Base-by-base conservation (phyloP, 1,139 yeast genomes). In the Kodamaea fungicola region DNA sequence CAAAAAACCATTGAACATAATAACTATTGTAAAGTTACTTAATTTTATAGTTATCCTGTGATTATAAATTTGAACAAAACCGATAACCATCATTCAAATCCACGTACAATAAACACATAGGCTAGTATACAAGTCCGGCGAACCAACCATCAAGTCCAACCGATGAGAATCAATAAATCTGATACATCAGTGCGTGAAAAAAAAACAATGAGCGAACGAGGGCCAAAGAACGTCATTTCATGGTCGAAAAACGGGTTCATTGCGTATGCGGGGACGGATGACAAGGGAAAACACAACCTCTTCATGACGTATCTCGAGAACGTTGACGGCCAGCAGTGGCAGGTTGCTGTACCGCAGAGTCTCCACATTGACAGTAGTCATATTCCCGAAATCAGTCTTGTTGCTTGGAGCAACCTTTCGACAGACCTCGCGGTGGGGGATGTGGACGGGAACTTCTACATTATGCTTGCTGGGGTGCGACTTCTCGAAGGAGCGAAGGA, bases 191-290 rank as follows among this genome's bases (percentile, higher is more conserved):
- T 16, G 19, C 19, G 19, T 16, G 19, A 16, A 16, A 16, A 16
- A n/a, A 16, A 16, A 16, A 16, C 19, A 16, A 16, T 16, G 19
- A 16, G 19, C 19, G 19, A 16, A 16, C 19, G 5, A 16, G 19
- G 19, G 19, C 19, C 19, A 16, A 16, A 16, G 27, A 40, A 37
- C 34, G 30, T 47, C 33, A 69, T 83, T 24, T 74, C 88, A 12
- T 85, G 94, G 95, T 82, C 89, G 12, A 71, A 76, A 44, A 80
- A 79, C 51, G 94, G 94, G 12, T 78, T 82, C 50, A 71, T 85
- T 19, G 92, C 90, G 2, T 83, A 78, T 47, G 62, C 76, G 4
- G 44, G 45, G 2, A 33, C 45, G 23, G 38, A 47, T 12, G 37
- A 47, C 19, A 23, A 23, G 8, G 7, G 23, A n/a, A 55, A 54